A percentile compares a stretch with the other conserved stretches of the same genome.
These are phyloP conservation scores for Cladosporium sp. DNA, from an alignment of 2,329 filamentous ascomycete species.

Conservation along the genomic window DNA sequence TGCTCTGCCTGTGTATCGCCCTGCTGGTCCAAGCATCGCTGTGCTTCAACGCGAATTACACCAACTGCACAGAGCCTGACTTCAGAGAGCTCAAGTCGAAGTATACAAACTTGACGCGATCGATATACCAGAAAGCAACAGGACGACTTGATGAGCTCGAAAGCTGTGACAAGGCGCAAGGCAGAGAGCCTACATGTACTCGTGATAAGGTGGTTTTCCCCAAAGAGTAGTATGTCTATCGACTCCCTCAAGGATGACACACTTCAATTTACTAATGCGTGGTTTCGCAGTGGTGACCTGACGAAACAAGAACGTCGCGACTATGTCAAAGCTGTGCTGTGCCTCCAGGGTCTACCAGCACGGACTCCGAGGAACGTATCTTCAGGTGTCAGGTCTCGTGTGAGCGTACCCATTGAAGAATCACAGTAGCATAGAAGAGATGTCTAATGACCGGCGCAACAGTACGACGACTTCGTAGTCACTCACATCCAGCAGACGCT, in stretches of 20 bases:
- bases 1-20: not conserved
- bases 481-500: conserved; percentile 24
- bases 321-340: conserved; percentile 16
- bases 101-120: not conserved
- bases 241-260: not conserved
- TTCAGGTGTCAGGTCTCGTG: conserved; percentile 2
- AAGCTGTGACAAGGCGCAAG: not conserved
- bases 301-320: conserved; percentile 6
- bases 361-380: conserved; percentile 4
- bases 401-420: not conserved
- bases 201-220: not conserved
- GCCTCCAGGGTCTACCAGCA: conserved; percentile 13
- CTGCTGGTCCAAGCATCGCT: not conserved
- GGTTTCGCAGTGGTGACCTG: not conserved
- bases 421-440: too few relatives aligned
- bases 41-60: not conserved
- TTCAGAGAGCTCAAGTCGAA: not conserved
- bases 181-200: not conserved
- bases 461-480: conserved; percentile 27
- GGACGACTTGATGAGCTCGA: not conserved
- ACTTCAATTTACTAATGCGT: not conserved
- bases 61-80: not conserved
- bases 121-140: not conserved
- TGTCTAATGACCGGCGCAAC: not conserved
- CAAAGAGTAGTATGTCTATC: conserved; percentile 1